A percentile compares a stretch with the other conserved stretches of the same genome.
These are phyloP conservation scores for Rosellinia necatrix DNA, from an alignment of 2,329 filamentous ascomycete species.

Conservation along the genomic window DNA sequence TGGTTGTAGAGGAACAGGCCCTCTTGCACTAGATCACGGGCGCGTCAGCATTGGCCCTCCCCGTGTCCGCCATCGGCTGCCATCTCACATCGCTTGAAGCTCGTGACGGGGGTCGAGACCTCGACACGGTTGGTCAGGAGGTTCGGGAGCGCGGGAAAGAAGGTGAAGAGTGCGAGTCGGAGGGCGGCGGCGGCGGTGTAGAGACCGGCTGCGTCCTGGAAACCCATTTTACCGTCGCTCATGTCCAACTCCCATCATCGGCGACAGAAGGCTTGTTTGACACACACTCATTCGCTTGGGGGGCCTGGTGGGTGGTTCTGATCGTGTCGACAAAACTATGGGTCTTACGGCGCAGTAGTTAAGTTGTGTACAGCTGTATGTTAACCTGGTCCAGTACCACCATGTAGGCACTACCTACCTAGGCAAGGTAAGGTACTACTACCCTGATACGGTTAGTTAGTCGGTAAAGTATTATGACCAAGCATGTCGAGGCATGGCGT, in stretches of 20 bases:
- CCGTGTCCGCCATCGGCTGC: neutral
- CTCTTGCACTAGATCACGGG: slow-evolving; percentile 77
- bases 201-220: slow-evolving; percentile 59
- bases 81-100: slow-evolving; percentile 89
- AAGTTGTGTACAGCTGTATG: neutral
- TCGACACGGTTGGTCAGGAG: slow-evolving; percentile 90
- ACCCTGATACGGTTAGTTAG: too few species aligned
- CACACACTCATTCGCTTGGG: too few species aligned
- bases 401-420: too few species aligned
- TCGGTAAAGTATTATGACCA: too few species aligned
- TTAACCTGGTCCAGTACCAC: too few species aligned
- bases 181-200: slow-evolving; percentile 78
- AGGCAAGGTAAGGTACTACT: too few species aligned
- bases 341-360: too few species aligned
- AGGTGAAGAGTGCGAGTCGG: slow-evolving; percentile 76
- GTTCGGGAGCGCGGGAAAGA: slow-evolving; percentile 82
- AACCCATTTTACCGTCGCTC: slow-evolving; percentile 44
- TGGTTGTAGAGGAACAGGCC: slow-evolving; percentile 94
- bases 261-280: slow-evolving; percentile 15
- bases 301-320: too few species aligned
- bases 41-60: neutral
- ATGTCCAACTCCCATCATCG: slow-evolving; percentile 41
- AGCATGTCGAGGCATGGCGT: too few species aligned
- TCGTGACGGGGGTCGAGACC: slow-evolving; percentile 94
- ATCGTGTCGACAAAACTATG: too few species aligned